Percentiles rank a stretch among this genome's conserved stretches.
These are phyloP conservation scores for Scutellaria minor DNA, from an alignment of 257 asterid genomes.

Conservation along the genomic window DNA sequence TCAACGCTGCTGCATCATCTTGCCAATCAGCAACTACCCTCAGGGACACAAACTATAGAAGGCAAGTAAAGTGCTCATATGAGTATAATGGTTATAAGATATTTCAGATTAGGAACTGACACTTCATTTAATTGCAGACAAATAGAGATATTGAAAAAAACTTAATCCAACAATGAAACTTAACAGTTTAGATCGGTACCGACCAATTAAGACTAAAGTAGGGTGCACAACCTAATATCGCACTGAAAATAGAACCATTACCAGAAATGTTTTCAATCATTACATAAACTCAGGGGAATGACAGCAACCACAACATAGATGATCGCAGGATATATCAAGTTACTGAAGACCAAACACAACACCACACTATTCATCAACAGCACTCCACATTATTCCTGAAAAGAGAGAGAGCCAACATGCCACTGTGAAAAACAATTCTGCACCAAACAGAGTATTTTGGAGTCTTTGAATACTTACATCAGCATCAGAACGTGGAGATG, in stretches of 20 bases:
- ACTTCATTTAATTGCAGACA: not conserved
- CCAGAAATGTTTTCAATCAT: constrained; percentile 61
- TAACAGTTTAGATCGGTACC: constrained; percentile 33
- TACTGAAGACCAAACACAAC: constrained; percentile 29
- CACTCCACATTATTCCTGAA: constrained; percentile 46
- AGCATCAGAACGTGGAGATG: constrained; percentile 74
- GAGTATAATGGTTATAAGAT: constrained; percentile 39
- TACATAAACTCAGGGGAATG: constrained; percentile 37
- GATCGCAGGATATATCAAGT: constrained; percentile 41
- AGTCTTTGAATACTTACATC: constrained; percentile 59
- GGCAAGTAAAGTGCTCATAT: constrained; percentile 61
- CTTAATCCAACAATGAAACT: constrained; percentile 21
- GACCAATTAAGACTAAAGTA: constrained; percentile 27
- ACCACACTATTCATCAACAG: constrained; percentile 29
- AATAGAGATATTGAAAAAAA: constrained; percentile 6
- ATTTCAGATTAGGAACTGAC: constrained; percentile 13
- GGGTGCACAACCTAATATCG: not conserved
- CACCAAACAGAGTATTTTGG: not conserved
- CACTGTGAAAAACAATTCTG: constrained; percentile 5
- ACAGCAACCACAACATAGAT: constrained; percentile 54
- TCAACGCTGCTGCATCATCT: constrained; percentile 60
- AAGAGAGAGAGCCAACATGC: constrained; percentile 6
- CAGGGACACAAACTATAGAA: constrained; percentile 71
- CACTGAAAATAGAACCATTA: constrained; percentile 45
- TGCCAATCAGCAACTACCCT: constrained; percentile 62